Evolutionary conservation across 148 eudicot genomes (phyloP).

Genomic region (Agrostemma githago): DNA sequence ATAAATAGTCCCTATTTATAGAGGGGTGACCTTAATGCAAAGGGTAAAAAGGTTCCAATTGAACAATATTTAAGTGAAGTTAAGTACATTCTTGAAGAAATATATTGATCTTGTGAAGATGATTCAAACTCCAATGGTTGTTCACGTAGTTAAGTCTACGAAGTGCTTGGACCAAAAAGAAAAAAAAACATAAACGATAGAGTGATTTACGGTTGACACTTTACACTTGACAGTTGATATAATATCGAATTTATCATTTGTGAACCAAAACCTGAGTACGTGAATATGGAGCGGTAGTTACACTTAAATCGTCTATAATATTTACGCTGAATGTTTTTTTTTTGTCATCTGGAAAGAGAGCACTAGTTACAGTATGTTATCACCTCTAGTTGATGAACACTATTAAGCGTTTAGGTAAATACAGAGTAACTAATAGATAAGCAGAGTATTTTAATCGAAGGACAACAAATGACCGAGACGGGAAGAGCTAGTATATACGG

Average conservation of each 20-base stretch:
- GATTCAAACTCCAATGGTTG: not conserved
- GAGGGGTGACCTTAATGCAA: not conserved
- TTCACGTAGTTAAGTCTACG: not conserved
- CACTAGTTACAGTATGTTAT: not conserved
- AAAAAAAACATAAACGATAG: not conserved
- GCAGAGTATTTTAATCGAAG: too few species aligned
- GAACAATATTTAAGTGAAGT: not conserved
- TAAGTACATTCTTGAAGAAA: constrained; percentile 3
- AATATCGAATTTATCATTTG: too few species aligned
- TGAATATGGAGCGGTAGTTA: too few species aligned
- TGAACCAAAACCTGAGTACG: too few species aligned
- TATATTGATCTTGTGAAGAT: not conserved
- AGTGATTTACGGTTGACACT: too few species aligned
- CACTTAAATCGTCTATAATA: too few species aligned
- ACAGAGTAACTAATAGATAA: too few species aligned
- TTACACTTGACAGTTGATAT: too few species aligned
- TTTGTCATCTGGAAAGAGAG: too few species aligned
- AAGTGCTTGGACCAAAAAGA: constrained; percentile 5
- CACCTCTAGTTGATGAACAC: not conserved
- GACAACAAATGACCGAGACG: too few species aligned
- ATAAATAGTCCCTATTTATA: not conserved
- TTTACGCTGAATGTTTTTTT: too few species aligned
- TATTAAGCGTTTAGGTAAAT: not conserved
- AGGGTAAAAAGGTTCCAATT: not conserved
- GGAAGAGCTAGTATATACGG: too few species aligned